phyloP scores from a whole-genome alignment of 805 yeast species.

The Spathaspora arborariae region DNA sequence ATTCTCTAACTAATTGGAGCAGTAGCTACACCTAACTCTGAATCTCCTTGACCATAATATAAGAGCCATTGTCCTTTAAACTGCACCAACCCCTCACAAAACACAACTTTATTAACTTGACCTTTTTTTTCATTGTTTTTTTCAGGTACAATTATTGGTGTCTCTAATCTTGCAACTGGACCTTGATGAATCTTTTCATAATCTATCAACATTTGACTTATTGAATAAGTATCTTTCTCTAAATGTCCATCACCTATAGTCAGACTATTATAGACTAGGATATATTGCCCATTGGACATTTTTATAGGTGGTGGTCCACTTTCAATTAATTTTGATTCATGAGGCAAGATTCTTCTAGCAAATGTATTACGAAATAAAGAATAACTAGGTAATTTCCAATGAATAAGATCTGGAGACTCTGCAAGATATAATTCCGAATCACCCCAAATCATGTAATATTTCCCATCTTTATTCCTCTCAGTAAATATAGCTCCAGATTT shows the following conservation, averaged over 20 bases:
- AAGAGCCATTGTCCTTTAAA: conserved; percentile 39
- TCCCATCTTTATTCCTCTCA: conserved; percentile 28
- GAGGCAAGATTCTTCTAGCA: conserved; percentile 24
- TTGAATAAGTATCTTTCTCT: conserved; percentile 28
- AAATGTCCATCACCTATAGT: conserved; percentile 34
- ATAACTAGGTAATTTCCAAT: conserved; percentile 26
- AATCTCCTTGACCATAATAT: conserved; percentile 42
- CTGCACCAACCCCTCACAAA: conserved; percentile 42
- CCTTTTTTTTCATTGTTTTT: conserved; percentile 31
- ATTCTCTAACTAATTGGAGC: conserved; percentile 11
- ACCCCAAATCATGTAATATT: conserved; percentile 43
- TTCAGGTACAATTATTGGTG: conserved; percentile 33
- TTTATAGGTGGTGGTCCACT: conserved; percentile 42
- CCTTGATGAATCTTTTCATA: conserved; percentile 31
- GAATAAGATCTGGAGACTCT: conserved; percentile 27
- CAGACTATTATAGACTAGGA: conserved; percentile 36
- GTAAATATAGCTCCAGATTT: conserved; percentile 39
- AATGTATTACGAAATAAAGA: conserved; percentile 14
- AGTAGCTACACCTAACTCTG: conserved; percentile 41
- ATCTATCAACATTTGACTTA: conserved; percentile 40
- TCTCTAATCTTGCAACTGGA: conserved; percentile 36
- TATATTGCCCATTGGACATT: conserved; percentile 27
- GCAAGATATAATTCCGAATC: conserved; percentile 38
- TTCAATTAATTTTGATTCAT: conserved; percentile 37
- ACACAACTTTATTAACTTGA: conserved; percentile 40